Evolutionary conservation across 352 stramenopile species (phyloP).

Genomic region (Globisporangium camurandrum): DNA sequence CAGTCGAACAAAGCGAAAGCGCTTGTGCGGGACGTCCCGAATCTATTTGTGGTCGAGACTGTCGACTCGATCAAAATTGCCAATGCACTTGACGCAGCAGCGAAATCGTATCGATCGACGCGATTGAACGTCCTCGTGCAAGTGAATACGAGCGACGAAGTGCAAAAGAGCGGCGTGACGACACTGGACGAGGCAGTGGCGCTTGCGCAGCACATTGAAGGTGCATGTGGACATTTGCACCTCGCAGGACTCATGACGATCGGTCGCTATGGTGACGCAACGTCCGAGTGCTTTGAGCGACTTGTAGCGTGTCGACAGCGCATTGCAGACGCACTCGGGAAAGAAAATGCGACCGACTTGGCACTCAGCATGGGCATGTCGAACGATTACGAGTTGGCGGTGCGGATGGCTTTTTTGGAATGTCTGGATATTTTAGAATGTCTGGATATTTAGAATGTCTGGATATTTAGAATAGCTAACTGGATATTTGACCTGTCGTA

Average conservation of each 20-base stretch:
- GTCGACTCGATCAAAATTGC: slow-evolving; percentile 96
- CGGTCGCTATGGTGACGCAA: slow-evolving; percentile 90
- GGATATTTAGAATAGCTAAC: too few species aligned
- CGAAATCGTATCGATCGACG: slow-evolving; percentile 44
- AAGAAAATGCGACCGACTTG: slow-evolving; percentile 59
- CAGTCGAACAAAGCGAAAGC: slow-evolving; percentile 97
- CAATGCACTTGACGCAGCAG: slow-evolving; percentile 91
- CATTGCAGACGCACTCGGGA: slow-evolving; percentile 59
- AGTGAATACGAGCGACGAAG: slow-evolving; percentile 97
- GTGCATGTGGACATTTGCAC: slow-evolving; percentile 88
- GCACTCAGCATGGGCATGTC: slow-evolving; percentile 99
- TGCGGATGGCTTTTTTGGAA: too few species aligned
- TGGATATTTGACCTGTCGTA: too few species aligned
- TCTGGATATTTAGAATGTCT: too few species aligned
- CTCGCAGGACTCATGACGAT: slow-evolving; percentile 99
- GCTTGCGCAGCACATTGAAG: slow-evolving; percentile 83
- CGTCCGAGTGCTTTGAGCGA: slow-evolving; percentile 87
- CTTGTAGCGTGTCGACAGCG: slow-evolving; percentile 66
- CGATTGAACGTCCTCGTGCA: slow-evolving; percentile 95
- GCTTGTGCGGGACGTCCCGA: slow-evolving; percentile 87
- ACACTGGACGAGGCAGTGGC: slow-evolving; percentile 66
- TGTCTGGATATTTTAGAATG: too few species aligned
- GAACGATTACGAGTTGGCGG: slow-evolving; percentile 95
- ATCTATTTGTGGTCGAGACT: slow-evolving; percentile 95
- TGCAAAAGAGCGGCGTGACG: slow-evolving; percentile 95